Conservation (phyloP, 2,329 filamentous ascomycete species). For the Chrysosporium queenslandicum region DNA sequence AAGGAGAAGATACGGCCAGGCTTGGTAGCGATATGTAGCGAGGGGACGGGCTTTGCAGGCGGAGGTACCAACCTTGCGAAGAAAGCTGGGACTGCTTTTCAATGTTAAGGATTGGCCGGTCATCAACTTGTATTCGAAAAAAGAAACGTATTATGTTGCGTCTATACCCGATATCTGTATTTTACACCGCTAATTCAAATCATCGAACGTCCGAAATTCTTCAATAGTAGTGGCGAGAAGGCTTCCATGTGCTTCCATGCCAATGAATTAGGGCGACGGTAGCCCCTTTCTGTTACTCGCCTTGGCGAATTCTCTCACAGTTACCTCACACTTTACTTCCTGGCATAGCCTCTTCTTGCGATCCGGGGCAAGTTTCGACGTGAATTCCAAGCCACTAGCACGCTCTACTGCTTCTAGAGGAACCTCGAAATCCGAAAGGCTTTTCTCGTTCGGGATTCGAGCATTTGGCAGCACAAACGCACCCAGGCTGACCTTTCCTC, state of each 20-base stretch:
- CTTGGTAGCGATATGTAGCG: slow-evolving; percentile 67
- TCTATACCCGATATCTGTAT: slow-evolving; percentile 6
- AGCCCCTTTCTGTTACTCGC: slow-evolving; percentile 46
- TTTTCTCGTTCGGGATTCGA: slow-evolving; percentile 75
- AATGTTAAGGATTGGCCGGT: slow-evolving; percentile 50
- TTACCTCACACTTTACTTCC: slow-evolving; percentile 72
- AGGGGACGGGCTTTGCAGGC: slow-evolving; percentile 87
- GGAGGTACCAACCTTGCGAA: slow-evolving; percentile 75
- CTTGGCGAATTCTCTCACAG: slow-evolving; percentile 64
- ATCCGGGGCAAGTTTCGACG: slow-evolving; percentile 60
- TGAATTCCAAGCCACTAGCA: slow-evolving; percentile 86
- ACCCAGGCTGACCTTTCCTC: slow-evolving; percentile 73
- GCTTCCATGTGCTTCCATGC: not conserved
- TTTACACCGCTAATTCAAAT: too few relatives aligned
- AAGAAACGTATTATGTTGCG: not conserved
- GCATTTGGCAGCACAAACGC: slow-evolving; percentile 95
- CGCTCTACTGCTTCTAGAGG: slow-evolving; percentile 86
- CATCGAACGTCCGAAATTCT: too few relatives aligned
- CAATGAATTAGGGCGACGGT: slow-evolving; percentile 6
- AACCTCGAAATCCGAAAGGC: slow-evolving; percentile 84
- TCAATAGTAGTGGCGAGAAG: too few relatives aligned
- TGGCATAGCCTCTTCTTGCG: slow-evolving; percentile 72
- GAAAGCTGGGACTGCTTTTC: slow-evolving; percentile 69
- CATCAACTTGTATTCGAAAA: not conserved
- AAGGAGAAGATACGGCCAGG: slow-evolving; percentile 57